Evolutionary conservation across 1,284 basidiomycete genomes (phyloP).

Genomic region (Apiotrichum domesticum): DNA sequence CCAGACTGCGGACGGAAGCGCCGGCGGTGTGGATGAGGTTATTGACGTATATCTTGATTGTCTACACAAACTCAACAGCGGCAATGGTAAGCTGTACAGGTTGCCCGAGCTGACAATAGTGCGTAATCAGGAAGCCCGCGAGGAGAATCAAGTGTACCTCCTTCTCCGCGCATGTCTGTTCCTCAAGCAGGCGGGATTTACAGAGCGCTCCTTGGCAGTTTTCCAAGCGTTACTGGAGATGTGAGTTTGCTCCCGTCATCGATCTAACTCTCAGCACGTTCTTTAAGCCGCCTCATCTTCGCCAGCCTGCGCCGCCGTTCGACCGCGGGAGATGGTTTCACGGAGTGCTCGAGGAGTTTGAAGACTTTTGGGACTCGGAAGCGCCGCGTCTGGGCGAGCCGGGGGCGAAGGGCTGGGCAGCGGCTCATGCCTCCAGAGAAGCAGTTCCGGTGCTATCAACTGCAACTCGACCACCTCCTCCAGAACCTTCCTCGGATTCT

Average conservation of each 20-base stretch:
- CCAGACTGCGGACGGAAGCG: not conserved
- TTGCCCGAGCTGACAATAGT: not conserved
- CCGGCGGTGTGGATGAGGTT: conserved; percentile 39
- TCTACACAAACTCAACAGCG: conserved; percentile 19
- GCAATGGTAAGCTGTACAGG: not conserved
- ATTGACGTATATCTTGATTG: conserved; percentile 39
- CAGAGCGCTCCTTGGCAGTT: conserved; percentile 49
- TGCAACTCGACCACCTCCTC: not conserved
- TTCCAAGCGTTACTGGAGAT: conserved; percentile 52
- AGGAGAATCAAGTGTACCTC: conserved; percentile 44
- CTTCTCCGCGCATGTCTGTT: conserved; percentile 49
- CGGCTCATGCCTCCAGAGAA: conserved; percentile 10
- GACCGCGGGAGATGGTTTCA: conserved; percentile 24
- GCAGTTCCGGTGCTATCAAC: not conserved
- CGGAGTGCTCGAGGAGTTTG: conserved; percentile 41
- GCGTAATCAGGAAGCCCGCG: conserved; percentile 18
- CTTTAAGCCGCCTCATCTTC: conserved; percentile 38
- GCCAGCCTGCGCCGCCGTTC: conserved; percentile 11
- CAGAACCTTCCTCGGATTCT: conserved; percentile 50
- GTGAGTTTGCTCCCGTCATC: conserved; percentile 21
- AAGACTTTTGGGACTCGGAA: conserved; percentile 52
- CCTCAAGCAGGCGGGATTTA: conserved; percentile 60
- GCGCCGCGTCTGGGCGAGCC: conserved; percentile 49
- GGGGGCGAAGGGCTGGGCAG: conserved; percentile 47
- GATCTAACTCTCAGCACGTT: conserved; percentile 39